Conservation (phyloP, 345 rosid genomes). For the Geranium rotundifolium region DNA sequence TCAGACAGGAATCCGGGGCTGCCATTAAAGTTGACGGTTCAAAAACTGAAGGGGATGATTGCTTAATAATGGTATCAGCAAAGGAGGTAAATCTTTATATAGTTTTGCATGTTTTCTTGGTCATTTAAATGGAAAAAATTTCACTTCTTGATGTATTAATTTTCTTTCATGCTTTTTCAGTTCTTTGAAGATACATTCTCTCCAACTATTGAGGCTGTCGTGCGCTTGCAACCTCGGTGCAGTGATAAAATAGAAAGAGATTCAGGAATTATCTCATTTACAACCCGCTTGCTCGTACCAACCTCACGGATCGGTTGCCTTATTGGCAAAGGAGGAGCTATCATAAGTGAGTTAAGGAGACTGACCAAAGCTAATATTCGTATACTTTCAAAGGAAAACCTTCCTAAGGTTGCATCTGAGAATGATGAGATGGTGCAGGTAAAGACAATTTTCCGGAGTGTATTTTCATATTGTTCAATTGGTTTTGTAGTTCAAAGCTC, state of each 20-base stretch:
- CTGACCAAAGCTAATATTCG: constrained; percentile 84
- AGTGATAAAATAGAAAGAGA: constrained; percentile 91
- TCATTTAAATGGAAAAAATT: neutral
- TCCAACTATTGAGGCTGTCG: constrained; percentile 82
- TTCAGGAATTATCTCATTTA: constrained; percentile 80
- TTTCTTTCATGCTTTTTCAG: constrained; percentile 23
- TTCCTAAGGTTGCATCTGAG: constrained; percentile 76
- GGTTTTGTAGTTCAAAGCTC: neutral
- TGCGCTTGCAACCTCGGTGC: constrained; percentile 82
- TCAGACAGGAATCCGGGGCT: constrained; percentile 84
- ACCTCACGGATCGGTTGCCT: constrained; percentile 91
- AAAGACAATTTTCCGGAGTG: constrained; percentile 8
- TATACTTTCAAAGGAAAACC: constrained; percentile 71
- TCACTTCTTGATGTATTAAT: neutral
- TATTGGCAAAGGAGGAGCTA: constrained; percentile 87
- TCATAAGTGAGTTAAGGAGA: constrained; percentile 87
- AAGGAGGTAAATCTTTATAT: constrained; percentile 56
- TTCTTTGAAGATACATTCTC: constrained; percentile 72
- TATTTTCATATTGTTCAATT: neutral
- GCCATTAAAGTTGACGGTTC: constrained; percentile 85
- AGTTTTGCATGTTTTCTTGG: neutral
- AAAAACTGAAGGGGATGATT: constrained; percentile 73
- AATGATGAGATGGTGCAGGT: constrained; percentile 99
- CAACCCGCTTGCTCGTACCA: constrained; percentile 87
- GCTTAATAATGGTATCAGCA: constrained; percentile 71